These are phyloP conservation scores for Mortierella hygrophila DNA, from an alignment of 192 early-diverging fungal species.

Conservation along the genomic window DNA sequence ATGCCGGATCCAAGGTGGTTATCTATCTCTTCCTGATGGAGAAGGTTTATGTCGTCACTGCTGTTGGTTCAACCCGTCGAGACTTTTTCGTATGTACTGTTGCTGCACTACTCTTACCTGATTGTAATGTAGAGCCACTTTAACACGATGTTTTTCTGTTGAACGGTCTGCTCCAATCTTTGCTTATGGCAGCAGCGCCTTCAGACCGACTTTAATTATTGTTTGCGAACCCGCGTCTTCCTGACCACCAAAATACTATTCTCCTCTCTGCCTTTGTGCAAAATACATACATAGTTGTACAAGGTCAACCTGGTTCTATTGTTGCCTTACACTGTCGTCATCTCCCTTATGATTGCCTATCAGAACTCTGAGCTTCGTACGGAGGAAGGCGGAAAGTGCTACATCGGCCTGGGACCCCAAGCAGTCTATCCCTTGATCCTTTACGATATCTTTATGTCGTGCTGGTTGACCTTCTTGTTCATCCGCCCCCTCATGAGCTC, in stretches of 20 bases:
- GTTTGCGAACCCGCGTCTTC: background rate
- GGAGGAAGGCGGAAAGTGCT: slow-evolving; percentile 8
- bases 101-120: background rate
- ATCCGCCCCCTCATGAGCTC: slow-evolving; percentile 34
- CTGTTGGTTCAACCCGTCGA: slow-evolving; percentile 24
- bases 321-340: slow-evolving; percentile 24
- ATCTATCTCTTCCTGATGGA: slow-evolving; percentile 65
- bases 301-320: slow-evolving; percentile 31
- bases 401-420: slow-evolving; percentile 18
- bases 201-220: background rate
- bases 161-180: background rate
- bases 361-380: background rate
- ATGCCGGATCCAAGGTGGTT: slow-evolving; percentile 55
- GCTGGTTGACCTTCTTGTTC: slow-evolving; percentile 35
- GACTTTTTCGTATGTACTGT: slow-evolving; percentile 38
- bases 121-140: background rate
- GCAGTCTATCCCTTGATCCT: slow-evolving; percentile 19
- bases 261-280: background rate
- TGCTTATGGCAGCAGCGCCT: background rate
- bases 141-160: background rate
- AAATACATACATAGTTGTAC: slow-evolving; percentile 24
- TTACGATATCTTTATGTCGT: slow-evolving; percentile 29
- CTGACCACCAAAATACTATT: background rate
- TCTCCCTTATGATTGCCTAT: slow-evolving; percentile 15
- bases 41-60: slow-evolving; percentile 49